Base-by-base conservation (phyloP, 176 grass and related monocot species). In the Oryza meridionalis region DNA sequence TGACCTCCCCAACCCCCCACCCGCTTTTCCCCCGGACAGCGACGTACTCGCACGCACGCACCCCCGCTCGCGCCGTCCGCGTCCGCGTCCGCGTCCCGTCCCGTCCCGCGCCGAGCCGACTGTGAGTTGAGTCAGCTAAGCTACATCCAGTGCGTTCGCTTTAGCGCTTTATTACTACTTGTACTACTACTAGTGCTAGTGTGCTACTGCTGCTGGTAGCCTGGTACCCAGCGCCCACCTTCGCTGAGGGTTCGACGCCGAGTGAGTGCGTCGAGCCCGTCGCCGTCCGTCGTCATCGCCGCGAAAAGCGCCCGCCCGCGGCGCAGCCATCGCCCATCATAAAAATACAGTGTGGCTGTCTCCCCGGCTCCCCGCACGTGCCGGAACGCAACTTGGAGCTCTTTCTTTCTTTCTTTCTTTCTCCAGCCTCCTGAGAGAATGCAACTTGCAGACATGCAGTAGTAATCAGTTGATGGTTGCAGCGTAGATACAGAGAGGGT, bases 311-410 rank as follows among this genome's bases (percentile, higher is more conserved):
- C 43, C 22, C 72, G 45, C 43, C 22, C 55, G 14, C 10, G 55
- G 26, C 32, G 21, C n/a, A 12, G 22, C 53, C 53, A n/a, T n/a
- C 53, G 6, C 6, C 16, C 19, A n/a, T n/a, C 53, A 77, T 19
- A 40, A 1, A 71, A 70, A 61, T 70, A 70, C 17, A 49, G 62
- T 25, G 73, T 29, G 26, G 66, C 32, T 82, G 73, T 65, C 85
- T 68, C 31, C 32, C n/a, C n/a, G n/a, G n/a, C n/a, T n/a, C n/a
- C n/a, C 31, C 22, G 73, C 86, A 88, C 51, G 86, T 88, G 73
- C 65, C 58, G n/a, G 8, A 24, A 9, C 58, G 58, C n/a, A 62
- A 62, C 58, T 62, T 62, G 58, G 58, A 21, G 17, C 53, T 58
- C 51, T 58, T 21, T 21, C 51, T 51, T 11, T 47, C 45, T 50